Conservation (phyloP, 2,329 filamentous ascomycete species). For the Diaporthe sp. region DNA sequence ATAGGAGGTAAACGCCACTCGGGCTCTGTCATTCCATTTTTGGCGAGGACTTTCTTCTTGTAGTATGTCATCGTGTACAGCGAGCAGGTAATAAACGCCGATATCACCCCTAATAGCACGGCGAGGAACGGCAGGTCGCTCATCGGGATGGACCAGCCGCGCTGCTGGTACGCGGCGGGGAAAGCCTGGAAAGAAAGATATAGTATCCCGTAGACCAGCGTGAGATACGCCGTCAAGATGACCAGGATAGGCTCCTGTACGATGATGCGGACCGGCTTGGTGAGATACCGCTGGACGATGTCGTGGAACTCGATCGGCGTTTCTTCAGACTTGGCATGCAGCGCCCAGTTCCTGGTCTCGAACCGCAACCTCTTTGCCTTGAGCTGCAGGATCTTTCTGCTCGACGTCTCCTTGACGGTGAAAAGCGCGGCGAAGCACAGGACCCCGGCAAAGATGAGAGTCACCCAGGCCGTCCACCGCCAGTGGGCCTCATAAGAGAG, state of each 20-base stretch:
- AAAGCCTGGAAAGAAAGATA: constrained; percentile 61
- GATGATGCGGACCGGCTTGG: constrained; percentile 38
- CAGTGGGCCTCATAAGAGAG: constrained; percentile 45
- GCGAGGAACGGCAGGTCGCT: constrained; percentile 54
- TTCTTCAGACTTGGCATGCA: constrained; percentile 44
- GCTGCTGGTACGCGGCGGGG: constrained; percentile 55
- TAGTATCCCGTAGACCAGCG: constrained; percentile 52
- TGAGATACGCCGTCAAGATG: constrained; percentile 37
- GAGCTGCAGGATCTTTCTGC: constrained; percentile 56
- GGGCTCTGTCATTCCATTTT: constrained; percentile 47
- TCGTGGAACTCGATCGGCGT: constrained; percentile 36
- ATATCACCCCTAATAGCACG: constrained; percentile 51
- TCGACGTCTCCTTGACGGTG: constrained; percentile 61
- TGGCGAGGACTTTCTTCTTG: constrained; percentile 39
- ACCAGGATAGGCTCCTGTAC: constrained; percentile 38
- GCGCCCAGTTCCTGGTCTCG: constrained; percentile 51
- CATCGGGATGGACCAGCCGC: constrained; percentile 51
- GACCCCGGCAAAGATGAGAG: constrained; percentile 56
- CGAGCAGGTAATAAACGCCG: constrained; percentile 36
- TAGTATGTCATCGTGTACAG: constrained; percentile 37
- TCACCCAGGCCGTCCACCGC: constrained; percentile 68
- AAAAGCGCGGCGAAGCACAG: constrained; percentile 54
- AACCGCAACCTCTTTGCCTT: constrained; percentile 59
- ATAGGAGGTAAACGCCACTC: constrained; percentile 59
- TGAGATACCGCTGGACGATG: constrained; percentile 35